Evolutionary conservation across 352 stramenopile species (phyloP).

Genomic region (Globisporangium carolinianum): DNA sequence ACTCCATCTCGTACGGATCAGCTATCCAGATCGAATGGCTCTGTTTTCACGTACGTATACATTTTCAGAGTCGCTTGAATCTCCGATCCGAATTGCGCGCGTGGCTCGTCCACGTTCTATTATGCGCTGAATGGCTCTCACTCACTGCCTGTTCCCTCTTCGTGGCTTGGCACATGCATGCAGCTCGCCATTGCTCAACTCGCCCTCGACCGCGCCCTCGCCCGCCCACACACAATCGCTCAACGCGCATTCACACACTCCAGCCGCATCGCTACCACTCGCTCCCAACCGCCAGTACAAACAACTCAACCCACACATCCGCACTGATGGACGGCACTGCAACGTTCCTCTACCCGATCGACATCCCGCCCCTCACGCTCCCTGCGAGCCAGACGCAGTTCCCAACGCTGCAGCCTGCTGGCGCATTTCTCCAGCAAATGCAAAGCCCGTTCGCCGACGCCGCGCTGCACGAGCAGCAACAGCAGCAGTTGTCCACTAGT

Average conservation of each 20-base stretch:
- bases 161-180: too few relatives aligned
- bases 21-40: too few relatives aligned
- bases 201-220: background rate
- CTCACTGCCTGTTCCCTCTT: too few relatives aligned
- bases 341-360: conserved; percentile 7
- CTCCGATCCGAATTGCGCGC: too few relatives aligned
- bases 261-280: background rate
- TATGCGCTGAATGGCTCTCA: too few relatives aligned
- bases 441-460: conserved; percentile 4
- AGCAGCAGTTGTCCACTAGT: background rate
- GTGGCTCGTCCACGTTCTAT: too few relatives aligned
- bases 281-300: background rate
- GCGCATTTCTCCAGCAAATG: conserved; percentile 15
- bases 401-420: conserved; percentile 13
- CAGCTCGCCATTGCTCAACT: conserved; percentile 11
- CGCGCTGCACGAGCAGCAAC: background rate
- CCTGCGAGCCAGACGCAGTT: conserved; percentile 5
- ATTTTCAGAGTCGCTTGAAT: too few relatives aligned
- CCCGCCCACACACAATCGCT: background rate
- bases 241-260: background rate
- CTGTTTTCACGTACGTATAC: too few relatives aligned
- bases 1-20: too few relatives aligned
- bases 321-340: conserved; percentile 3
- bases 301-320: background rate
- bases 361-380: conserved; percentile 11